Percentiles rank a stretch among this genome's conserved stretches.
phyloP scores from a whole-genome alignment of 1,284 basidiomycete genomes.

The Trichosporon faecale region DNA sequence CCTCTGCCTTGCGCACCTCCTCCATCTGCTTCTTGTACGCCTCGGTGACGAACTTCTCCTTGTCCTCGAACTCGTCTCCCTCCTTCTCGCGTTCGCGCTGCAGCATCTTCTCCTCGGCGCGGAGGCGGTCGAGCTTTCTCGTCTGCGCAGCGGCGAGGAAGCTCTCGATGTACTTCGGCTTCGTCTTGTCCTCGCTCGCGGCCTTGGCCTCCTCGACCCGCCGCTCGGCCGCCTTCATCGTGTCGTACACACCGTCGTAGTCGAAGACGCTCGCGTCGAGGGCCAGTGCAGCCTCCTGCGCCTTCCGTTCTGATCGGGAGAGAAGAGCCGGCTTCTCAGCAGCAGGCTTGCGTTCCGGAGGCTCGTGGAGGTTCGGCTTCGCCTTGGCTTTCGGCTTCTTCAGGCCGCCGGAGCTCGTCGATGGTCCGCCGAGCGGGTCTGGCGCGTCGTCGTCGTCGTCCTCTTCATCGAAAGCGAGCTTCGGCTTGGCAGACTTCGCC shows the following conservation, averaged over 20 bases:
- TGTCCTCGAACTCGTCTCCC: conserved; percentile 90
- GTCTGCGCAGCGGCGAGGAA: conserved; percentile 81
- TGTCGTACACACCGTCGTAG: conserved; percentile 95
- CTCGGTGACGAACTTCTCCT: conserved; percentile 94
- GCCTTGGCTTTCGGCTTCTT: conserved; percentile 22
- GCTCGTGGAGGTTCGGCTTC: conserved; percentile 9
- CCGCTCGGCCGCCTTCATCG: conserved; percentile 82
- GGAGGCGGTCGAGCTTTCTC: conserved; percentile 80
- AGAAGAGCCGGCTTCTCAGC: conserved; percentile 20
- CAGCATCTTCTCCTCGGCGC: conserved; percentile 98
- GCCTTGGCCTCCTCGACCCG: conserved; percentile 69
- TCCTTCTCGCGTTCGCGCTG: conserved; percentile 87
- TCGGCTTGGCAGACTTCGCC: conserved; percentile 13
- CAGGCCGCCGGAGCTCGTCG: conserved; percentile 16
- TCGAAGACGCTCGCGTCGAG: conserved; percentile 84
- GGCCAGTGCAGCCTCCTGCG: conserved; percentile 66
- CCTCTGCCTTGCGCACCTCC: conserved; percentile 82
- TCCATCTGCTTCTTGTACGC: conserved; percentile 97
- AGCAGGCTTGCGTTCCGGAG: not conserved
- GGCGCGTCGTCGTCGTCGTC: conserved; percentile 38
- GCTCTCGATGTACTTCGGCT: conserved; percentile 90
- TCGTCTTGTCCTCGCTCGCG: conserved; percentile 65
- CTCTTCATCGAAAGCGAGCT: conserved; percentile 32
- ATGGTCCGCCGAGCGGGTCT: conserved; percentile 8
- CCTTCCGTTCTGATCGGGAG: conserved; percentile 40